Conservation (phyloP, 371 early-diverging fungal species). For the Circinella minor region DNA sequence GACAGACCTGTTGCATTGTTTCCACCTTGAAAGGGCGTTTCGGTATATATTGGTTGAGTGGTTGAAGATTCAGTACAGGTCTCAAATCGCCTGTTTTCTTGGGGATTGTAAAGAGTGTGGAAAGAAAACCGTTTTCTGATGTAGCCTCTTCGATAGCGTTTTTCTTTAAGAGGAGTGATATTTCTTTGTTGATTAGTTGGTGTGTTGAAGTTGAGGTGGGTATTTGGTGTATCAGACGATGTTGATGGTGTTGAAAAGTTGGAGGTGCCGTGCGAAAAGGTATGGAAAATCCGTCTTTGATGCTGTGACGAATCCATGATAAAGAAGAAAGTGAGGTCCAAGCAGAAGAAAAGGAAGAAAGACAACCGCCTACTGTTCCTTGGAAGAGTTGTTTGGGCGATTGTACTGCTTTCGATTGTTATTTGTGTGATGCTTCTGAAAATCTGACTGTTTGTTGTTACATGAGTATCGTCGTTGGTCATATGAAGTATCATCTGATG, state of each 20-base stretch:
- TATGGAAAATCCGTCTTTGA: background rate
- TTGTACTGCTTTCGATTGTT: background rate
- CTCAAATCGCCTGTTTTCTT: slow-evolving; percentile 26
- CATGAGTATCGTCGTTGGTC: background rate
- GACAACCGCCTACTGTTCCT: slow-evolving; percentile 8
- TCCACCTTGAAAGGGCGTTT: slow-evolving; percentile 35
- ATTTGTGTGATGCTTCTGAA: background rate
- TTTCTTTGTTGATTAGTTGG: background rate
- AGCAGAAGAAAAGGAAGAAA: background rate
- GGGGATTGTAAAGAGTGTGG: slow-evolving; percentile 28
- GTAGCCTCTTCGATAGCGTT: slow-evolving; percentile 9
- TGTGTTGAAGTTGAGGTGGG: background rate
- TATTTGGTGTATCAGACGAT: background rate
- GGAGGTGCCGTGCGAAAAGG: background rate
- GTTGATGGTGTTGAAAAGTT: background rate
- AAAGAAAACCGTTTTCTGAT: slow-evolving; percentile 14
- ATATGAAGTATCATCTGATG: background rate
- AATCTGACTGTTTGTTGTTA: background rate
- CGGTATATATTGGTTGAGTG: slow-evolving; percentile 26
- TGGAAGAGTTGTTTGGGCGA: background rate
- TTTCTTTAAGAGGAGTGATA: background rate
- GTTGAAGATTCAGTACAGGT: slow-evolving; percentile 26
- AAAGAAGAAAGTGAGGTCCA: background rate
- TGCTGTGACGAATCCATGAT: background rate
- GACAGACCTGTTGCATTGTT: slow-evolving; percentile 19